Base-by-base conservation (phyloP, 805 yeast genomes). In the Saturnispora silvae region DNA sequence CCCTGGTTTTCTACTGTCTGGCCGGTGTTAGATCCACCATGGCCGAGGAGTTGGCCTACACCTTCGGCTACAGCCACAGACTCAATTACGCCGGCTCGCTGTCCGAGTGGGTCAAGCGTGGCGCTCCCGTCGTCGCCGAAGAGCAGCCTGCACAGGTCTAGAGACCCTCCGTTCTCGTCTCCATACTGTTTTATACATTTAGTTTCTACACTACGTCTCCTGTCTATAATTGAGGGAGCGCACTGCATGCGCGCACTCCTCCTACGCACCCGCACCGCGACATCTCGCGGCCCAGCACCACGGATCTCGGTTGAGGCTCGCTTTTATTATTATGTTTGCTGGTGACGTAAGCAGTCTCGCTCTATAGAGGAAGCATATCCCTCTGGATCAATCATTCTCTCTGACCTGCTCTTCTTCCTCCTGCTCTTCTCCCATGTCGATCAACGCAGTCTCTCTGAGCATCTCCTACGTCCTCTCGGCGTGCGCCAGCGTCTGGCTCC, bases 11-110 rank as follows among this genome's bases (percentile, higher is more conserved):
- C 61, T 87, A 87, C 63, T 89, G 98, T 61, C 73, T 81, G 34
- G 95, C 82, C 7, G 98, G 98, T 40, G 81, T 86, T 33, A 77
- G 98, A 65, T 80, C 94, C 18, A 70, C 84, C 31, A 84, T 85
- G 44, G 87, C 96, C 30, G 95, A 85, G 55, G 94, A 84, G 53
- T 67, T 89, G 53, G 97, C 97, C 11, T 72, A 76, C 43, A 81
- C 95, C 18, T 84, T 79, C 59, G 97, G 96, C 9, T 89, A 89
- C 60, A 62, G 69, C 34, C 71, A 81, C 48, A 72, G 96, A 47
- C 85, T 87, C 40, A 83, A 86, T 58, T 89, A 89, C 60, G 60
- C 69, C 29, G 97, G 97, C 4, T 81, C 95, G 10, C 81, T 77
- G 59, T 77, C 73, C 51, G 96, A 89, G 56, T 89, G 97, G 97